Evolutionary conservation across 371 early-diverging fungal species (phyloP).

Genomic region (Capillidium rhysosporum): DNA sequence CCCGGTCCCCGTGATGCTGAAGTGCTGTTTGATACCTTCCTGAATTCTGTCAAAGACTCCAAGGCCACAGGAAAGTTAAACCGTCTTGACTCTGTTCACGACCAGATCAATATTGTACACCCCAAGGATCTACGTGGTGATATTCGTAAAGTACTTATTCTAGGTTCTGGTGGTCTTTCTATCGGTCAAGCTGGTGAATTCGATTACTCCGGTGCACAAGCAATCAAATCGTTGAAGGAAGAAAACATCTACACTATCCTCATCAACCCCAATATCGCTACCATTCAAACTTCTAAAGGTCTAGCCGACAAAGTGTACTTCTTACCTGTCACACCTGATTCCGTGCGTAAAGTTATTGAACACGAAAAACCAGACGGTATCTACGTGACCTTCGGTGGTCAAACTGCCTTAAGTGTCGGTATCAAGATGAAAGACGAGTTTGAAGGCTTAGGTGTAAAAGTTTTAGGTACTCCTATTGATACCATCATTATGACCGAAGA

Average conservation of each 20-base stretch:
- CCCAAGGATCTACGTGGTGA: conserved; percentile 9
- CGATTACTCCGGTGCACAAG: conserved; percentile 88
- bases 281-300: conserved; percentile 85
- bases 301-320: conserved; percentile 89
- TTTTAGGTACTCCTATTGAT: conserved; percentile 81
- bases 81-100: conserved; percentile 18
- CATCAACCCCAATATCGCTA: conserved; percentile 93
- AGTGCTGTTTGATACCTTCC: conserved; percentile 84
- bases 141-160: conserved; percentile 73
- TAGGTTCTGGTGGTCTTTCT: conserved; percentile 82
- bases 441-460: conserved; percentile 66
- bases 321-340: conserved; percentile 84
- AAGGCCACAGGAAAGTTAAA: conserved; percentile 44
- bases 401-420: conserved; percentile 84
- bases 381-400: conserved; percentile 82
- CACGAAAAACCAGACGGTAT: conserved; percentile 89
- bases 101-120: neutral
- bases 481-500: conserved; percentile 81
- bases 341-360: conserved; percentile 67
- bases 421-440: conserved; percentile 51
- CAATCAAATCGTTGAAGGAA: conserved; percentile 88
- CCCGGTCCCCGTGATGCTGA: conserved; percentile 97
- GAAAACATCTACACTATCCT: conserved; percentile 72
- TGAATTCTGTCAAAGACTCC: conserved; percentile 51
- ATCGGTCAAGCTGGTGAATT: conserved; percentile 98